Percentiles rank a stretch among this genome's conserved stretches.
Evolutionary conservation across 768 basidiomycete species (phyloP).

Genomic region (Agaricus subrufescens): DNA sequence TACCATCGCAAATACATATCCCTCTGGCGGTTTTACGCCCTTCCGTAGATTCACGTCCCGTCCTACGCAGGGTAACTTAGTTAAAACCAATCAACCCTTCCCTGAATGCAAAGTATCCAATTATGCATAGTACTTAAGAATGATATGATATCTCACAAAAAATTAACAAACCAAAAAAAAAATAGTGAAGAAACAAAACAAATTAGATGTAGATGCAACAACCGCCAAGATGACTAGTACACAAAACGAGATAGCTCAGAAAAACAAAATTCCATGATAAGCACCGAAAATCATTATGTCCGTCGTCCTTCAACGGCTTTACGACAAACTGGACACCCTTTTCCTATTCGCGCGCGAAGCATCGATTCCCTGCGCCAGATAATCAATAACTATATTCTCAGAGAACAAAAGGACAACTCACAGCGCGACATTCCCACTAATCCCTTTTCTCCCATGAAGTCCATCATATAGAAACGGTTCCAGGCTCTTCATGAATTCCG

Average conservation of each 20-base stretch:
- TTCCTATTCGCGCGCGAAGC: slow-evolving; percentile 10
- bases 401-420: slow-evolving; percentile 32
- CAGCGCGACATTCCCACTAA: slow-evolving; percentile 79
- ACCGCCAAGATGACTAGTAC: neutral
- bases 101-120: no score
- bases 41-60: no score
- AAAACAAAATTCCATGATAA: neutral
- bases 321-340: slow-evolving; percentile 16
- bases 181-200: no score
- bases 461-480: slow-evolving; percentile 8
- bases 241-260: neutral
- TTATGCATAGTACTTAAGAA: no score
- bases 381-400: neutral
- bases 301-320: slow-evolving; percentile 7
- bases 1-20: no score
- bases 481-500: slow-evolving; percentile 24
- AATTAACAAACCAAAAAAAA: no score
- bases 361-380: slow-evolving; percentile 13
- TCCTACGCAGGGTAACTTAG: no score
- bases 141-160: no score
- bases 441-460: slow-evolving; percentile 33
- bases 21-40: no score
- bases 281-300: neutral
- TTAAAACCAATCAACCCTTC: no score
- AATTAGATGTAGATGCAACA: no score